Percentiles rank a stretch among this genome's conserved stretches.
These are phyloP conservation scores for Mrakia blollopis DNA, from an alignment of 768 basidiomycete genomes.

Conservation along the genomic window DNA sequence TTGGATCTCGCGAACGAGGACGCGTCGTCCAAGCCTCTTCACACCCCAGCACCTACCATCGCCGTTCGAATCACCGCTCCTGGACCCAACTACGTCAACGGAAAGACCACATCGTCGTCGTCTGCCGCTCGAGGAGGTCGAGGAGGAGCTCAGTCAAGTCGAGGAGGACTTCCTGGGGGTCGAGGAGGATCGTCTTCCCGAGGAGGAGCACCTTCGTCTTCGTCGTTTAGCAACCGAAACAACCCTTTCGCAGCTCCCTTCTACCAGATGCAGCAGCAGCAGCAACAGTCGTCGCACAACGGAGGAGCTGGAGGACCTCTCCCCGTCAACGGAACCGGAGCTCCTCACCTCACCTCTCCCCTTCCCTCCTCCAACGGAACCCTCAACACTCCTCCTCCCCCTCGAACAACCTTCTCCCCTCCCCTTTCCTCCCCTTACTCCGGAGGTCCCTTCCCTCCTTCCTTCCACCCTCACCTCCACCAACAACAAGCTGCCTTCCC, in stretches of 20 bases:
- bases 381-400: neutral
- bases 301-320: neutral
- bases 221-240: conserved; percentile 1
- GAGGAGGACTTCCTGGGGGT: neutral
- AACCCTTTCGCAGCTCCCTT: conserved; percentile 22
- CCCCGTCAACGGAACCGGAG: neutral
- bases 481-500: neutral
- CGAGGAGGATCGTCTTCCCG: neutral
- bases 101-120: neutral
- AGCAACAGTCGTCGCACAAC: conserved; percentile 10
- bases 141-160: neutral
- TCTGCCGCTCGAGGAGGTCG: neutral
- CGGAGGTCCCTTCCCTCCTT: conserved; percentile 1
- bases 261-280: conserved; percentile 21
- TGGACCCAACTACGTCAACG: neutral
- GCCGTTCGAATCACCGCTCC: neutral
- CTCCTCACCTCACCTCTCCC: neutral
- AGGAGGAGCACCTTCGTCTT: neutral
- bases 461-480: neutral
- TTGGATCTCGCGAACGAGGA: neutral
- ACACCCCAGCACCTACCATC: neutral
- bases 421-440: neutral
- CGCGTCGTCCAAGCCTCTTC: neutral
- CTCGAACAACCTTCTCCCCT: neutral
- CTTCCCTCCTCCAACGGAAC: neutral